phyloP scores from a whole-genome alignment of 2,329 filamentous ascomycete species.

The Elsinoe fawcettii region DNA sequence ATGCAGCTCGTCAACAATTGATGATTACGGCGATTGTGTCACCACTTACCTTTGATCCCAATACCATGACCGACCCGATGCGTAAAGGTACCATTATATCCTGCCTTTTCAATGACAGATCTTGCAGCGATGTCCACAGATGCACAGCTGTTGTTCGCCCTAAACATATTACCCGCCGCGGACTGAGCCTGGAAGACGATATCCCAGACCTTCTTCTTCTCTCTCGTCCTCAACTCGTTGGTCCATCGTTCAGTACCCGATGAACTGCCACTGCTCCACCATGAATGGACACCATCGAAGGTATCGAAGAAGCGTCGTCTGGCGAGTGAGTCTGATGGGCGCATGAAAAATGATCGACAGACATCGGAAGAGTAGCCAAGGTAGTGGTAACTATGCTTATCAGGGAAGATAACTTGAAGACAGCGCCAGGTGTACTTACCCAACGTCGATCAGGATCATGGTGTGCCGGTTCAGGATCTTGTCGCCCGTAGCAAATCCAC shows the following conservation, averaged over 20 bases:
- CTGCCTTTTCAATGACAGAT: slow-evolving; percentile 48
- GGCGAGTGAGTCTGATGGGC: slow-evolving; percentile 14
- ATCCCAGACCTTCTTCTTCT: slow-evolving; percentile 53
- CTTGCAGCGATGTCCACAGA: slow-evolving; percentile 55
- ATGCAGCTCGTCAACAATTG: no score
- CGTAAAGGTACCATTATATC: slow-evolving; percentile 53
- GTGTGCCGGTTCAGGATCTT: slow-evolving; percentile 47
- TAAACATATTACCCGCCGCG: slow-evolving; percentile 45
- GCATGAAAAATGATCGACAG: slow-evolving; percentile 52
- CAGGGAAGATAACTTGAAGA: slow-evolving; percentile 24
- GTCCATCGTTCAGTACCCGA: slow-evolving; percentile 9
- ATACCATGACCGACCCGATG: slow-evolving; percentile 58
- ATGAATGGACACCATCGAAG: background rate
- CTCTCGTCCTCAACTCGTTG: slow-evolving; percentile 24
- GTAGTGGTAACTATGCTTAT: slow-evolving; percentile 36
- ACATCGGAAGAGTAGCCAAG: slow-evolving; percentile 58
- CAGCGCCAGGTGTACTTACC: slow-evolving; percentile 20
- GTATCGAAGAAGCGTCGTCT: background rate
- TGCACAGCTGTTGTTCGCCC: slow-evolving; percentile 48
- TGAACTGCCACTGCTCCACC: background rate
- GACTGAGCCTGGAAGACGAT: slow-evolving; percentile 56
- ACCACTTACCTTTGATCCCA: slow-evolving; percentile 47
- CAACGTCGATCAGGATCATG: slow-evolving; percentile 57
- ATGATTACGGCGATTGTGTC: no score
- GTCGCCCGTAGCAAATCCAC: slow-evolving; percentile 43